Percentiles rank a stretch among this genome's conserved stretches.
Conservation (phyloP, 2,329 filamentous ascomycete species). For the Exophiala viscosa region DNA sequence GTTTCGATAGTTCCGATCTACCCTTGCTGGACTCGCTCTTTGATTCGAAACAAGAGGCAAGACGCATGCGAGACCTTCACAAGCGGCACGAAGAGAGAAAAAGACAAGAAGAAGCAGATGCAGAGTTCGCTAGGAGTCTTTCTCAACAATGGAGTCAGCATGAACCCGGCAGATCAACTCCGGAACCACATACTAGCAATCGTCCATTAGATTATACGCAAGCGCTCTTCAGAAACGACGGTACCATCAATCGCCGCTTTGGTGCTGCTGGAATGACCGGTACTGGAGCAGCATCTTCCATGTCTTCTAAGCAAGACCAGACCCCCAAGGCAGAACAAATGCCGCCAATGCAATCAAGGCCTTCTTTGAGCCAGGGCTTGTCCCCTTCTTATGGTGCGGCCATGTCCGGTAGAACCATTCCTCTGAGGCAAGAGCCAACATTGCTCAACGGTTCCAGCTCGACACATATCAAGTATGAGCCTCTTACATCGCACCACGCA, state of each 20-base stretch:
- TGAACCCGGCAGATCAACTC: constrained; percentile 8
- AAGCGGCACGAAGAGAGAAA: constrained; percentile 24
- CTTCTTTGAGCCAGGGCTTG: too few species aligned
- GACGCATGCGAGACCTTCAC: constrained; percentile 12
- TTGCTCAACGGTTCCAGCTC: too few species aligned
- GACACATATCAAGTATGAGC: constrained; percentile 1
- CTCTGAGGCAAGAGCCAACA: too few species aligned
- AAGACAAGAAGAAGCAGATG: constrained; percentile 25
- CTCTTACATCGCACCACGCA: background rate
- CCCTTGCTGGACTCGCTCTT: constrained; percentile 20
- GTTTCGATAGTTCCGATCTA: constrained; percentile 21
- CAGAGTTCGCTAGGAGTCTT: constrained; percentile 37
- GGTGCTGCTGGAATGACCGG: background rate
- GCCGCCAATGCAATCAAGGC: too few species aligned
- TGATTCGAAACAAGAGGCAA: constrained; percentile 16
- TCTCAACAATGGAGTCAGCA: constrained; percentile 32
- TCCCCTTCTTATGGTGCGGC: too few species aligned
- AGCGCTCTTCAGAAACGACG: constrained; percentile 21
- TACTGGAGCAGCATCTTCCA: background rate
- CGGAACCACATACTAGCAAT: background rate
- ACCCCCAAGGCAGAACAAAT: background rate
- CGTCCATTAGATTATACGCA: constrained; percentile 17
- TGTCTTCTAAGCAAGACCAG: background rate
- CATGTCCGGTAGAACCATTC: too few species aligned
- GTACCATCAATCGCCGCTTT: constrained; percentile 16